These are phyloP conservation scores for Filobasidium wieringae DNA, from an alignment of 768 basidiomycete genomes.

Conservation along the genomic window DNA sequence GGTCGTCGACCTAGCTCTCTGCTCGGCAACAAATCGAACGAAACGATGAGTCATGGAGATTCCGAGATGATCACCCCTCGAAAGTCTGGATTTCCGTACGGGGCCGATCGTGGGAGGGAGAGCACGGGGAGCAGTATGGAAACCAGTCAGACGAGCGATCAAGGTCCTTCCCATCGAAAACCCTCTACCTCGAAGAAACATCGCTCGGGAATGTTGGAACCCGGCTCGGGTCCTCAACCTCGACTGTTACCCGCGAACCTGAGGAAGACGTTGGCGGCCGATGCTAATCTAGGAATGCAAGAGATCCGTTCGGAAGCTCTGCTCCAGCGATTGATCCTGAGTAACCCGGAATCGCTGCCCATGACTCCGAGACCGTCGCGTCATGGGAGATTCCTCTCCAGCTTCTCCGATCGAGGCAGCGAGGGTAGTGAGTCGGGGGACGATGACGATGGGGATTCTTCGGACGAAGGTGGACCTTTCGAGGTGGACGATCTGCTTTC, in stretches of 20 bases:
- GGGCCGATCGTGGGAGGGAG: too few relatives aligned
- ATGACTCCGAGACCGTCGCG: slow-evolving; percentile 12
- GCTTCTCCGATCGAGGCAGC: neutral
- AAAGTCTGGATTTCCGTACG: too few relatives aligned
- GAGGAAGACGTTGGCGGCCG: slow-evolving; percentile 12
- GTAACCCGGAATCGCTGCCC: slow-evolving; percentile 11
- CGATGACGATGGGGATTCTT: slow-evolving; percentile 2
- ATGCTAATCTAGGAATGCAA: slow-evolving; percentile 8
- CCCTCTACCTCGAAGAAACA: neutral
- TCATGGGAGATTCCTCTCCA: neutral
- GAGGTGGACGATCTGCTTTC: slow-evolving; percentile 3
- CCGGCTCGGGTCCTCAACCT: neutral
- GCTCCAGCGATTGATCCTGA: slow-evolving; percentile 15
- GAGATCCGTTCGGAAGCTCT: slow-evolving; percentile 16
- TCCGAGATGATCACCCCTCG: too few relatives aligned
- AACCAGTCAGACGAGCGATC: neutral
- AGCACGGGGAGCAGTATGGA: too few relatives aligned
- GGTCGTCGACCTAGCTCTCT: too few relatives aligned
- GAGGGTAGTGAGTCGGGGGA: slow-evolving; percentile 7
- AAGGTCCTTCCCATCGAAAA: neutral
- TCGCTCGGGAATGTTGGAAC: too few relatives aligned
- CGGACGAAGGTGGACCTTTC: slow-evolving; percentile 12
- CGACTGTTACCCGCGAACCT: slow-evolving; percentile 6
- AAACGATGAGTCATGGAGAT: too few relatives aligned
- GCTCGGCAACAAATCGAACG: too few relatives aligned